Base-by-base conservation (phyloP, 345 rosid genomes). In the Dimocarpus longan region DNA sequence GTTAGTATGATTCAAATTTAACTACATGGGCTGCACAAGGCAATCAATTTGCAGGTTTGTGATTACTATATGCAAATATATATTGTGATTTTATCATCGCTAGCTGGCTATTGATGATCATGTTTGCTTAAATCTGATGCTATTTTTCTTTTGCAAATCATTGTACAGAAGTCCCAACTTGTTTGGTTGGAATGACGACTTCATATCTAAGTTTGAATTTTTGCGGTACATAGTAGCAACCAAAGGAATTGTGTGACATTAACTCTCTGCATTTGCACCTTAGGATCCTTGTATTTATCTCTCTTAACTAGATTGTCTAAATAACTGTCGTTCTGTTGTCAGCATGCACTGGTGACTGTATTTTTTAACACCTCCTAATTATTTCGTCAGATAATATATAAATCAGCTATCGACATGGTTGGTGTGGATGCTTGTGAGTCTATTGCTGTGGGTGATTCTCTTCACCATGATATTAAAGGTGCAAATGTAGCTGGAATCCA, bases 391-490 rank as follows among this genome's bases (percentile, higher is more conserved):
- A 90, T 95, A 82, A 95, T 95, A 66, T 95, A 93, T 77, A 84
- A 88, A 79, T 84, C 91, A 12, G 99, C 96, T 10, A 88, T 95
- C 89, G 91, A 75, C 60, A 90, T 95, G 80, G 93, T 81, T 0
- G 92, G 92, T 71, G 84, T 87, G 72, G 89, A 83, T 76, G 87
- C 90, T 56, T 78, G 80, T 3, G 93, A 95, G 39, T 83, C 86
- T 19, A 91, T 93, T 1, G 96, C 91, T 5, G 93, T 95, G 60
- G 98, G 98, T 9, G 98, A 93, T 80, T 95, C 99, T 40, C 91
- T 95, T 80, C 95, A 90, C 88, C 97, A 95, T 70, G 98, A 95
- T 79, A 89, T 95, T 71, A 93, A 88, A 76, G 98, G 97, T 48
- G 98, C 97, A 26, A 95, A 95, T 86, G 89, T 82, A 22, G 90